These are phyloP conservation scores for Neocatenulostroma microsporum DNA, from an alignment of 2,329 filamentous ascomycete species.

Conservation along the genomic window DNA sequence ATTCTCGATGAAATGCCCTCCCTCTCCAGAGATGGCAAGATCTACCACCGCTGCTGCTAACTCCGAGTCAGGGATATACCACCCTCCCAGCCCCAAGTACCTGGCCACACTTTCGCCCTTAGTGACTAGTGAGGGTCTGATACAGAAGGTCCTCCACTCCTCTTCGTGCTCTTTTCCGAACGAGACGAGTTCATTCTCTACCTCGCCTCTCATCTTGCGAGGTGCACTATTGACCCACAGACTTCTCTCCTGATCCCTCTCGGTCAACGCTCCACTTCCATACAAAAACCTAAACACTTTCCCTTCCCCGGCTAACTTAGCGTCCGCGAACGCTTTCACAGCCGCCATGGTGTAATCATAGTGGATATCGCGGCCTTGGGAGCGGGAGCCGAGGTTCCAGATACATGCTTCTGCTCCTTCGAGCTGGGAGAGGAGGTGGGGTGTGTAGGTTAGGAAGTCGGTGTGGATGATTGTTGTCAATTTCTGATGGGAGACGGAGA, in stretches of 20 bases:
- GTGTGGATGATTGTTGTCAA: conserved; percentile 43
- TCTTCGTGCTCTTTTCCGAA: conserved; percentile 15
- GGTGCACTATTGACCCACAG: conserved; percentile 27
- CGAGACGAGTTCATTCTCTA: conserved; percentile 17
- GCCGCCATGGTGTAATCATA: conserved; percentile 29
- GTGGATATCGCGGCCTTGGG: conserved; percentile 25
- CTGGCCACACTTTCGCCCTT: conserved; percentile 10
- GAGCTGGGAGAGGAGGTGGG: conserved; percentile 32
- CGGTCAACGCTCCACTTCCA: conserved; percentile 27
- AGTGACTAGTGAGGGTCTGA: neutral
- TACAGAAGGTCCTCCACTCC: conserved; percentile 11
- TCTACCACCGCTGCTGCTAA: conserved; percentile 19
- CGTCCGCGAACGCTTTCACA: conserved; percentile 24
- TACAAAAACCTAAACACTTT: conserved; percentile 35
- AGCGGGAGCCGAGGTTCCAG: conserved; percentile 28
- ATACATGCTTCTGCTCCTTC: conserved; percentile 37
- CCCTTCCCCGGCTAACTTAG: conserved; percentile 11
- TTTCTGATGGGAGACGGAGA: conserved; percentile 41
- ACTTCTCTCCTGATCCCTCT: conserved; percentile 26
- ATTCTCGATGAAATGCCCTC: conserved; percentile 16
- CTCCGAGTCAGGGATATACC: conserved; percentile 16
- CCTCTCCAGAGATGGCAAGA: conserved; percentile 13
- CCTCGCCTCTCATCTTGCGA: conserved; percentile 23
- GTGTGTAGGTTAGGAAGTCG: conserved; percentile 47
- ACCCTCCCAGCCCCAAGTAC: conserved; percentile 8